Conservation (phyloP, 495 filamentous ascomycete species). For the Penicillium soppii region DNA sequence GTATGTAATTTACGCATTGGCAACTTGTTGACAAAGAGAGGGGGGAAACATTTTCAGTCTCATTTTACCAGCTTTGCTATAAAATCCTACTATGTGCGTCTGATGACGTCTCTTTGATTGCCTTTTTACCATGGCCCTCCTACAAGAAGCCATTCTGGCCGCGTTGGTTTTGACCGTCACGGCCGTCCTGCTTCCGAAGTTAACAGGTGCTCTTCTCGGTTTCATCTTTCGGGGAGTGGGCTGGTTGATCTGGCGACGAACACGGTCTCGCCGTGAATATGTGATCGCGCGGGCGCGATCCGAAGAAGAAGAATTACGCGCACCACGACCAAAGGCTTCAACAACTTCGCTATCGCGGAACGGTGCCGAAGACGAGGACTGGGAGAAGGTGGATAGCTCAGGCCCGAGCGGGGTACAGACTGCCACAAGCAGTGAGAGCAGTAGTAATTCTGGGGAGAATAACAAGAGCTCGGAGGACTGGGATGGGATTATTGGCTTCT, state of each 20-base stretch:
- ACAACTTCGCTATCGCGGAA: slow-evolving; percentile 17
- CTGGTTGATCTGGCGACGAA: slow-evolving; percentile 65
- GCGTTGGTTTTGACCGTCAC: slow-evolving; percentile 36
- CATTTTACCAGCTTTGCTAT: not conserved
- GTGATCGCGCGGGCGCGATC: slow-evolving; percentile 57
- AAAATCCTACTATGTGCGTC: slow-evolving; percentile 19
- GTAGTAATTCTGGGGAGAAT: slow-evolving; percentile 7
- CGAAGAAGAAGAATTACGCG: slow-evolving; percentile 56
- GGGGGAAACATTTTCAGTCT: slow-evolving; percentile 3
- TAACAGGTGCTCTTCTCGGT: slow-evolving; percentile 35
- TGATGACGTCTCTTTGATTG: slow-evolving; percentile 14
- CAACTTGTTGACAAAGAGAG: slow-evolving; percentile 27
- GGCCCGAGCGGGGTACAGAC: slow-evolving; percentile 50
- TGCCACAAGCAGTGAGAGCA: slow-evolving; percentile 43
- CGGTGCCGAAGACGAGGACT: slow-evolving; percentile 61
- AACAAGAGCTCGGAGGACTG: slow-evolving; percentile 48
- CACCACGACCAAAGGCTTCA: slow-evolving; percentile 33
- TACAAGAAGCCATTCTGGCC: slow-evolving; percentile 34
- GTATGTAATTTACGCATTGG: slow-evolving; percentile 19
- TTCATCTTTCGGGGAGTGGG: slow-evolving; percentile 51
- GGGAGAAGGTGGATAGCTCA: slow-evolving; percentile 70
- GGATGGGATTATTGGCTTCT: slow-evolving; percentile 88
- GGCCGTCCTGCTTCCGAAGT: slow-evolving; percentile 38
- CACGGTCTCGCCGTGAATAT: slow-evolving; percentile 61
- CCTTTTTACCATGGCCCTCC: slow-evolving; percentile 34